Evolutionary conservation across 768 basidiomycete genomes (phyloP).

Genomic region (Leucocoprinus leucothites): DNA sequence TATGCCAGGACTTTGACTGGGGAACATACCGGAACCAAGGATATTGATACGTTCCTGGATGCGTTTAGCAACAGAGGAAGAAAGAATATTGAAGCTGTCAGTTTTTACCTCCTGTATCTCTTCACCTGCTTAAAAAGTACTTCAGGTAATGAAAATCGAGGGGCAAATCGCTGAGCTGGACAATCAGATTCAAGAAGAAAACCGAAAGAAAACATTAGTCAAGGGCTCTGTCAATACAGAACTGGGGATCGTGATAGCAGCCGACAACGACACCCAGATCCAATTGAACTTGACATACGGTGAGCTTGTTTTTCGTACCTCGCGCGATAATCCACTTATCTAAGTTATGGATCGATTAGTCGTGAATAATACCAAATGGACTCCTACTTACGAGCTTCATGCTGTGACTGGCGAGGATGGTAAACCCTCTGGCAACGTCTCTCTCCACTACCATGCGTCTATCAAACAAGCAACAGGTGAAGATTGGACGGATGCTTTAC

Average conservation of each 20-base stretch:
- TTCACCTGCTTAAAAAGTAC: not conserved
- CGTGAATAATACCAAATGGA: constrained; percentile 49
- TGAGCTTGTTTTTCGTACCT: constrained; percentile 25
- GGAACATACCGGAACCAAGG: constrained; percentile 34
- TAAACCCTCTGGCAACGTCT: constrained; percentile 38
- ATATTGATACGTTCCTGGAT: constrained; percentile 40
- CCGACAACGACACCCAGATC: constrained; percentile 31
- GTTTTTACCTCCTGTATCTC: constrained; percentile 3
- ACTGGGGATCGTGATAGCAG: constrained; percentile 40
- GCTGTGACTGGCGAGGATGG: constrained; percentile 41
- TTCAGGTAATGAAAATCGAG: constrained; percentile 30
- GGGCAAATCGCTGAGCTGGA: constrained; percentile 39
- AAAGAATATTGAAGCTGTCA: constrained; percentile 30
- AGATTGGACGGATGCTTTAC: constrained; percentile 50
- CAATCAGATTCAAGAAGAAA: constrained; percentile 35
- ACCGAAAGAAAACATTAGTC: constrained; percentile 27
- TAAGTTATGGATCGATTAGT: too few relatives aligned
- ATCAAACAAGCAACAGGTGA: constrained; percentile 57
- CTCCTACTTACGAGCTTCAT: constrained; percentile 58
- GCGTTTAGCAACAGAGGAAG: constrained; percentile 35
- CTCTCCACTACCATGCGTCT: constrained; percentile 53
- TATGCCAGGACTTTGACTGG: constrained; percentile 44
- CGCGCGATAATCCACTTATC: not conserved
- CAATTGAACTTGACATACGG: constrained; percentile 53
- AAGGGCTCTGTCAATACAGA: constrained; percentile 30